phyloP scores from a whole-genome alignment of 2,329 filamentous ascomycete species.

The Parastagonospora avenae region DNA sequence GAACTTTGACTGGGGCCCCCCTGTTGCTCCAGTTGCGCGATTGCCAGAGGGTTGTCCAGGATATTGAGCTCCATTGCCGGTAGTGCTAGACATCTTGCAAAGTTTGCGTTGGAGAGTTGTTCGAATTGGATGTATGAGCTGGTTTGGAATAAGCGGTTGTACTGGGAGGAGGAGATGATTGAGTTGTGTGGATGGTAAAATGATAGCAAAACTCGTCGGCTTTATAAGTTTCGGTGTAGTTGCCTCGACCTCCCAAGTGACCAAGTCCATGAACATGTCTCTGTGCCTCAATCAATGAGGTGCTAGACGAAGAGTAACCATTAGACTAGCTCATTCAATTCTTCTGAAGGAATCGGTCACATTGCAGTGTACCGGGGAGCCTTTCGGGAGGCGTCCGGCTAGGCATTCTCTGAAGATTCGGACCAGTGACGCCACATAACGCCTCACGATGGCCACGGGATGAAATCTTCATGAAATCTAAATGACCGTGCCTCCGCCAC shows the following conservation, averaged over 20 bases:
- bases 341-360: conserved; percentile 14
- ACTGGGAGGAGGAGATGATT: not conserved
- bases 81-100: not conserved
- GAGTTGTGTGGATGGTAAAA: conserved; percentile 5
- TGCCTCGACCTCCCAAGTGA: conserved; percentile 12
- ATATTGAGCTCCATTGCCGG: conserved; percentile 9
- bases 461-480: conserved; percentile 6
- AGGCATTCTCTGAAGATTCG: conserved; percentile 22
- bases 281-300: conserved; percentile 23
- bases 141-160: not conserved
- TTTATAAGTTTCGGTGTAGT: conserved; percentile 22
- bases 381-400: conserved; percentile 8
- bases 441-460: conserved; percentile 19
- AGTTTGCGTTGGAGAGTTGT: not conserved
- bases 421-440: conserved; percentile 25
- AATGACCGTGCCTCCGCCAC: conserved; percentile 25
- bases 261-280: conserved; percentile 15
- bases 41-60: conserved; percentile 16
- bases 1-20: conserved; percentile 27
- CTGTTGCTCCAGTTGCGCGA: conserved; percentile 29
- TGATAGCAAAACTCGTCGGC: conserved; percentile 7
- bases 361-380: conserved; percentile 21
- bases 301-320: conserved; percentile 13
- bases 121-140: not conserved
- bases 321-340: conserved; percentile 18